These are phyloP conservation scores for Millerozyma miso DNA, from an alignment of 805 yeast genomes.

Conservation along the genomic window DNA sequence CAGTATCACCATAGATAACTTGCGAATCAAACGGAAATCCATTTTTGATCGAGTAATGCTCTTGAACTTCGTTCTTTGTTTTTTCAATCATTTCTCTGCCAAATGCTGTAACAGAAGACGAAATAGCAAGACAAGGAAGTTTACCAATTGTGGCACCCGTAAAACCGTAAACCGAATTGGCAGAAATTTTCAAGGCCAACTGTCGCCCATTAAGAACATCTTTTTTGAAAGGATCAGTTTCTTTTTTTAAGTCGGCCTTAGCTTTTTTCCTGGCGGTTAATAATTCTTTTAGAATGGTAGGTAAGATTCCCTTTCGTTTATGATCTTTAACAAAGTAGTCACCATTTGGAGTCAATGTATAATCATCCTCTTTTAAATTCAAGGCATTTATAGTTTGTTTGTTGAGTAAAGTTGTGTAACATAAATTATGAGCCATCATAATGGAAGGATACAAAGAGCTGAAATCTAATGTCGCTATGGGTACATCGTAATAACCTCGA, in stretches of 20 bases:
- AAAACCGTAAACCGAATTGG: conserved; percentile 97
- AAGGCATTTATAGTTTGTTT: conserved; percentile 64
- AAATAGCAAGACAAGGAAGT: conserved; percentile 92
- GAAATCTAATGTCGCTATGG: conserved; percentile 97
- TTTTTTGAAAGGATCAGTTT: conserved; percentile 88
- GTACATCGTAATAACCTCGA: conserved; percentile 94
- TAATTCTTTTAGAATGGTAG: conserved; percentile 86
- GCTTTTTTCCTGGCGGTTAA: conserved; percentile 91
- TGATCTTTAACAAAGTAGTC: conserved; percentile 77
- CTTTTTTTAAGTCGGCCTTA: conserved; percentile 82
- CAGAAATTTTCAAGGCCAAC: conserved; percentile 91
- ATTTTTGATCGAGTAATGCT: conserved; percentile 70
- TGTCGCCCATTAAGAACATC: conserved; percentile 97
- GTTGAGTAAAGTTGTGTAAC: conserved; percentile 85
- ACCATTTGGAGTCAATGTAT: conserved; percentile 84
- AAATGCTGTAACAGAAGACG: conserved; percentile 91
- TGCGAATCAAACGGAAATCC: conserved; percentile 83
- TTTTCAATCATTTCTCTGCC: conserved; percentile 96
- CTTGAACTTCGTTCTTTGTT: conserved; percentile 83
- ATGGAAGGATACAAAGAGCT: conserved; percentile 96
- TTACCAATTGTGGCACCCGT: conserved; percentile 99
- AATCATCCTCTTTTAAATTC: conserved; percentile 66
- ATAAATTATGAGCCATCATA: conserved; percentile 98
- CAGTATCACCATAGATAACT: conserved; percentile 98
- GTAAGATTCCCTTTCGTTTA: conserved; percentile 79